Evolutionary conservation across 306 rosid genomes (phyloP).

Genomic region (Trifolium repens): DNA sequence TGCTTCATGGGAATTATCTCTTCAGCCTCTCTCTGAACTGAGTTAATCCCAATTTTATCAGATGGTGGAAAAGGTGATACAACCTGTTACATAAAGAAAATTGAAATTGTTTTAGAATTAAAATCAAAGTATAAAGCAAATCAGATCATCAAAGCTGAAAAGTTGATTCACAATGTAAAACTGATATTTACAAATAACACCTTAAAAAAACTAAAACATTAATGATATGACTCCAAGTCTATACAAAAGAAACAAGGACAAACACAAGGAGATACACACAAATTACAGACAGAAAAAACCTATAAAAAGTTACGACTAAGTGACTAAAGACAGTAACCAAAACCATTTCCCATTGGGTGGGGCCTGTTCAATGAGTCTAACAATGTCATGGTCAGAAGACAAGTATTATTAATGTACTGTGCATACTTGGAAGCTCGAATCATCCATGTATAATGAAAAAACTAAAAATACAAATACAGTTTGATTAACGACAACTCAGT

Average conservation of each 20-base stretch:
- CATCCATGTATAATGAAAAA: not conserved
- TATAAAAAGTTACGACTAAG: not conserved
- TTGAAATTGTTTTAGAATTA: not conserved
- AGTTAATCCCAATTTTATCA: constrained; percentile 83
- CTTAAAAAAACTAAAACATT: not conserved
- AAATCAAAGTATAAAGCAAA: not conserved
- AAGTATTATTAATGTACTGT: not conserved
- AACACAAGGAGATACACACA: not conserved
- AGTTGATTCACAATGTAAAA: constrained; percentile 5
- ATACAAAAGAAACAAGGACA: constrained; percentile 7
- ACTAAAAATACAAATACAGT: not conserved
- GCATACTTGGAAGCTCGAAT: constrained; percentile 9
- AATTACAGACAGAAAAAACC: not conserved
- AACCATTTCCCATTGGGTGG: not conserved
- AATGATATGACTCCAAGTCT: not conserved
- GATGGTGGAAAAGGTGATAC: constrained; percentile 93
- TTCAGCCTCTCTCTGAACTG: constrained; percentile 91
- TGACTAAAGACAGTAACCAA: not conserved
- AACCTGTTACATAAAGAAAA: constrained; percentile 50
- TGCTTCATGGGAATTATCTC: constrained; percentile 93
- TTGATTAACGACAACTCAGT: constrained; percentile 5
- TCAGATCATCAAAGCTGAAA: not conserved
- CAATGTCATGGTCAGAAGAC: not conserved
- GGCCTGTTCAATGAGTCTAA: not conserved
- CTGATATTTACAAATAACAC: not conserved